phyloP scores from a whole-genome alignment of 106 monocot species.

The Acanthochlamys bracteata region DNA sequence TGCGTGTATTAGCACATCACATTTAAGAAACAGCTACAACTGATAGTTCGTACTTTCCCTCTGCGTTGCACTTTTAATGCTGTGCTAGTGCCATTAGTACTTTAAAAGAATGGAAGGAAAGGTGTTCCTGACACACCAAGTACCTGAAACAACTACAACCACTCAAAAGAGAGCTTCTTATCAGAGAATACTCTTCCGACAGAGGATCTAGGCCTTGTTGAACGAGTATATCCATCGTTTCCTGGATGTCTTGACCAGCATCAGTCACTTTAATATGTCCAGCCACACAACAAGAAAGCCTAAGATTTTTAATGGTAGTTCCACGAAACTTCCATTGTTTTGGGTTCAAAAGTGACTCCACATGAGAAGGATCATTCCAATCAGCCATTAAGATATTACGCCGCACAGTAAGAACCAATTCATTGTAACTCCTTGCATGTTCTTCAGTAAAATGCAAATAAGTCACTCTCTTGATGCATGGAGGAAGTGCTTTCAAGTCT shows the following conservation, averaged over 20 bases:
- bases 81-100: no score
- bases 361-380: slow-evolving; percentile 99
- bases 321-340: slow-evolving; percentile 94
- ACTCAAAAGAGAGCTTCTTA: slow-evolving; percentile 57
- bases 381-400: slow-evolving; percentile 97
- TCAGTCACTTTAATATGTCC: slow-evolving; percentile 92
- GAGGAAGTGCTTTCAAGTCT: slow-evolving; percentile 78
- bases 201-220: slow-evolving; percentile 73
- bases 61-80: no score
- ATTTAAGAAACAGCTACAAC: no score
- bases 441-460: slow-evolving; percentile 73
- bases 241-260: slow-evolving; percentile 91
- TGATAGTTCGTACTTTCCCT: no score
- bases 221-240: slow-evolving; percentile 87
- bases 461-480: slow-evolving; percentile 70
- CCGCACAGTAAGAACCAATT: slow-evolving; percentile 74
- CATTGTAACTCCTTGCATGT: slow-evolving; percentile 92
- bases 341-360: slow-evolving; percentile 97
- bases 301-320: slow-evolving; percentile 73
- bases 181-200: slow-evolving; percentile 61
- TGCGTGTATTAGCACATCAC: no score
- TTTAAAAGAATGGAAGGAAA: no score
- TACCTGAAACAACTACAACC: slow-evolving; percentile 92
- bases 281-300: slow-evolving; percentile 93
- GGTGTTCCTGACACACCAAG: slow-evolving; percentile 5